Base-by-base conservation (phyloP, 2,329 filamentous ascomycete genomes). In the Colletotrichum sp. region DNA sequence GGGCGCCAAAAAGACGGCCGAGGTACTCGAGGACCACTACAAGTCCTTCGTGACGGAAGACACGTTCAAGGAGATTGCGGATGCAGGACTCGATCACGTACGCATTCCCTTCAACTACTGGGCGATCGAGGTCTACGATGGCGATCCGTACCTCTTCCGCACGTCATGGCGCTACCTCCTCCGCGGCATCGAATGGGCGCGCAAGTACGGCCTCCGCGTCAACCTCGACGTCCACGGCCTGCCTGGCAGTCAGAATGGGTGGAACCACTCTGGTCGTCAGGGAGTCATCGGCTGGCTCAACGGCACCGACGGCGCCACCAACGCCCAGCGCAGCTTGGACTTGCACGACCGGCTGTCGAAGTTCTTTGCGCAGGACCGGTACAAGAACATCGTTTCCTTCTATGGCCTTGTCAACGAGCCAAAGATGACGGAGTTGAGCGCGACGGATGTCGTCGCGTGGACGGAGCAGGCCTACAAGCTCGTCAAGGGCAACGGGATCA, bases 331-430 rank as follows among this genome's bases (percentile, higher is more conserved):
- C 43, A 95, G 95, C 3, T 90, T 98, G 21, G 95, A 97, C 74
- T 89, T 98, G 52, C 97, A 99, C 85, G 90, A 97, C 82, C 92
- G 94, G 74, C 89, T 99, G 14, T 96, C 95, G 28, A 90, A 93
- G 78, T 99, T 99, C 90, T 99, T 99, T 84, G 92, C 96, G 0
- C 97, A 98, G 82, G 92, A 94, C 62, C 94, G 97, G 12, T 99
- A 99, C 88, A 94, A 94, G 81, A 98, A 98, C 82, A 90, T 99
- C 78, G 89, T 99, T 76, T 92, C 94, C 16, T 95, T 98, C 86
- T 99, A 99, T 85, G 97, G 97, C 5, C 91, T 99, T 2, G 95
- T 92, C 81, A 99, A 99, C 85, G 97, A 99, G 84, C 97, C 97
- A 3, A 92, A 93, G 78, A 98, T 98, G 95, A 92, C 93, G 74